phyloP scores from a whole-genome alignment of 345 rosid species.

The Lepidium sativum region DNA sequence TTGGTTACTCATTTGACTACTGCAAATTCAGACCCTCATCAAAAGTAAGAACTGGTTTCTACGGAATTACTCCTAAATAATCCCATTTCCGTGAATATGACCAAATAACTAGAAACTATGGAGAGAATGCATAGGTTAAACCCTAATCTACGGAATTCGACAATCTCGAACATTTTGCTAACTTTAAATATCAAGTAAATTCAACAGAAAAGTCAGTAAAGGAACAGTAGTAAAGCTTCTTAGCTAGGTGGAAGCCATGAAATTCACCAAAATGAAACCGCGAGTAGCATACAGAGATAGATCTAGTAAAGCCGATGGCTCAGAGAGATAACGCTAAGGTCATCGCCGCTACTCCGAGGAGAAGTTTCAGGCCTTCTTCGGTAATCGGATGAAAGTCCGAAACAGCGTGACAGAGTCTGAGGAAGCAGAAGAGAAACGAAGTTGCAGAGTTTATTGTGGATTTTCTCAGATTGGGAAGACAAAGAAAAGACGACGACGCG shows the following conservation, averaged over 20 bases:
- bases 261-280: slow-evolving; percentile 14
- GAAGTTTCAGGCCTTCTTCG: not conserved
- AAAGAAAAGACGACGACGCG: slow-evolving; percentile 25
- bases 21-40: not conserved
- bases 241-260: not conserved
- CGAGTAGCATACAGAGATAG: slow-evolving; percentile 2
- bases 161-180: not conserved
- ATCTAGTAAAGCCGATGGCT: slow-evolving; percentile 5
- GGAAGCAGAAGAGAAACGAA: not conserved
- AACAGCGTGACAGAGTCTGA: not conserved
- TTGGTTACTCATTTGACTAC: not conserved
- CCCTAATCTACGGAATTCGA: slow-evolving; percentile 16
- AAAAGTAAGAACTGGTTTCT: not conserved
- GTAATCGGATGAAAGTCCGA: not conserved
- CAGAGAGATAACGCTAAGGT: not conserved
- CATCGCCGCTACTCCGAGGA: not conserved
- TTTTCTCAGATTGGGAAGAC: slow-evolving; percentile 18
- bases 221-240: not conserved
- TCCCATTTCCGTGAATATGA: not conserved
- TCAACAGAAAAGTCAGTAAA: not conserved
- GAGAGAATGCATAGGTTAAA: not conserved
- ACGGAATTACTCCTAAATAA: not conserved
- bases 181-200: not conserved
- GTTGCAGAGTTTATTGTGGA: slow-evolving; percentile 12
- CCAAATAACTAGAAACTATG: not conserved